These are phyloP conservation scores for Auriscalpium orientale DNA, from an alignment of 768 basidiomycete genomes.

Conservation along the genomic window DNA sequence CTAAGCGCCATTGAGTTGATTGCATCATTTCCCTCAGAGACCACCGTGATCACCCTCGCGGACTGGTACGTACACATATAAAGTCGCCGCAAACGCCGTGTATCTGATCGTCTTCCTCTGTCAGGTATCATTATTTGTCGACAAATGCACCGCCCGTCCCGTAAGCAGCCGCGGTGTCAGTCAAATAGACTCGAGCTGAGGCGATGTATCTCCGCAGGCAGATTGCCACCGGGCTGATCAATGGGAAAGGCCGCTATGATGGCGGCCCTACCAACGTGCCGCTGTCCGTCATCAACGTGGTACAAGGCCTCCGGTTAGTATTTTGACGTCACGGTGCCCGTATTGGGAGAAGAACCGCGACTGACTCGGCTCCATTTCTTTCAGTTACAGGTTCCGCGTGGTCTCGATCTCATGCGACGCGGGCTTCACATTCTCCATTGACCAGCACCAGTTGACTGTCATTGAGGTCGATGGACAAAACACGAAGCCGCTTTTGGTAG, in stretches of 20 bases:
- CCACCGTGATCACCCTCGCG: slow-evolving; percentile 40
- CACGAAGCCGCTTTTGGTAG: slow-evolving; percentile 16
- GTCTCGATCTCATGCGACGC: slow-evolving; percentile 42
- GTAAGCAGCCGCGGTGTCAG: not conserved
- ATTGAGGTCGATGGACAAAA: slow-evolving; percentile 23
- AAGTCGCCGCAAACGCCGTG: not conserved
- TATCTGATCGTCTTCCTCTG: not conserved
- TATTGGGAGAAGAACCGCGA: too few species aligned
- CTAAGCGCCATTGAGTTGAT: slow-evolving; percentile 1
- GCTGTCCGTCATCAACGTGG: slow-evolving; percentile 40
- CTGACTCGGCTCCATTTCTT: too few species aligned
- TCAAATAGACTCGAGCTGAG: too few species aligned
- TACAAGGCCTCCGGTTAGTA: slow-evolving; percentile 15
- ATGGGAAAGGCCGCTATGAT: slow-evolving; percentile 38
- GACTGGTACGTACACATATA: slow-evolving; percentile 31
- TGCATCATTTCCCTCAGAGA: slow-evolving; percentile 16
- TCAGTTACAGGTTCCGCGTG: slow-evolving; percentile 44
- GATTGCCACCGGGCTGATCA: slow-evolving; percentile 37
- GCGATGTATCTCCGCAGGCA: too few species aligned
- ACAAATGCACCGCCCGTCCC: slow-evolving; percentile 15
- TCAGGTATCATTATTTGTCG: slow-evolving; percentile 29
- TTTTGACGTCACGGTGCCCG: too few species aligned
- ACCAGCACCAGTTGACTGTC: slow-evolving; percentile 20
- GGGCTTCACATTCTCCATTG: slow-evolving; percentile 20
- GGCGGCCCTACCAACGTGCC: slow-evolving; percentile 30